Evolutionary conservation across 106 monocot species (phyloP), one percentile per base, ranked within the genome.

Genomic region (Dioscorea dumetorum): DNA sequence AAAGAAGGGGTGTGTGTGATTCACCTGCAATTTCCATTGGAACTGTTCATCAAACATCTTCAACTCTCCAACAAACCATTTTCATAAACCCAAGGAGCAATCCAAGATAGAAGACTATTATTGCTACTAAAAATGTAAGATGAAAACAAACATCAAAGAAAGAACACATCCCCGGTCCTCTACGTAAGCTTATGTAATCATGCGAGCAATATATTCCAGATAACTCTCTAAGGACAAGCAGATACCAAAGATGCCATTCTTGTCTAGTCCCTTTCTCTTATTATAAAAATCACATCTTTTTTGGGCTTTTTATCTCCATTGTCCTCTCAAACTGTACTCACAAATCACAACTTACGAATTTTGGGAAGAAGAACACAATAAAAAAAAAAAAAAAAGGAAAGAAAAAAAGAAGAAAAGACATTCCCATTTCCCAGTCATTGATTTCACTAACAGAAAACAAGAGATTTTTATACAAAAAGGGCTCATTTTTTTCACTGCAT

Each of bases 161-260:
- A 72, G 51, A 63, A 72, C 54, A 84, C 66, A 77, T 74, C 66
- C 68, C 28, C 50, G 50, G 50, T 76, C 70, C 52, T 66, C 31
- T 41, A 79, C 69, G 76, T 70, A 79, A 76, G 69, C 76, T 20
- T 50, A 63, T 71, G 74, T 66, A 74, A 71, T 81, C 71, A 71
- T 72, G 67, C 68, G 71, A 72, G 69, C 77, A 76, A 75, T 74
- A 81, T 78, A 85, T 78, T 81, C 78, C 80, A 75, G 77, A 85
- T 74, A 85, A 78, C 64, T 72, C 63, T 69, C 60, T 17, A 14
- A 72, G 67, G 52, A 41, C 66, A 77, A 53, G 67, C 60, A 66
- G 71, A 77, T 77, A 77, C 65, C 52, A 71, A 28, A 78, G 67
- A 69, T 79, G 72, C 78, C 41, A 60, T 72, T 23, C 48, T 77